Evolutionary conservation across 2,329 filamentous ascomycete genomes (phyloP), one percentile per base, ranked within the genome.

Genomic region (Botrytis paeoniae): DNA sequence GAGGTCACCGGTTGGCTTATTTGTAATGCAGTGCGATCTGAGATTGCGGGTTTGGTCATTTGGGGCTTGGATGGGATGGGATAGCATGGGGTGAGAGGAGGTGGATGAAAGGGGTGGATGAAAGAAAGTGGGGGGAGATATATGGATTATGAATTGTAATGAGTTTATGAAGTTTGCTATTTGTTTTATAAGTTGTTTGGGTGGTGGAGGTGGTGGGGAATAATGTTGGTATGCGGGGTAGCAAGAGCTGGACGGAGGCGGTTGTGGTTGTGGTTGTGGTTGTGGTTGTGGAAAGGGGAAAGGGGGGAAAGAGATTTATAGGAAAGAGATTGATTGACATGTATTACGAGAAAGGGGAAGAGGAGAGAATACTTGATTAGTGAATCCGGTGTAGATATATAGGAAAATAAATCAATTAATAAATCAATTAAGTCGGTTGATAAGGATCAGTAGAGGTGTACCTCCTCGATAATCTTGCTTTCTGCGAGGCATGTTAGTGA

Each of bases 141-240:
- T 39, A 35, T 39, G 22, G 25, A 29, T 66, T 51, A 68, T 57
- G 65, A 68, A 57, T 68, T 68, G 57, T 57, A 8, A 68, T 57
- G 65, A 68, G 3, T 7, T 68, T 68, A 68, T 68, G 65, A 68
- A 41, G 51, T 29, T 29, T 57, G 22, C 5, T 39, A 6, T 68
- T 68, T 35, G 35, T 29, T 68, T 68, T 54, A 22, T 68, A 45
- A 37, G n/a, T 54, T 35, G 8, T 39, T 66, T 68, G n/a, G 48
- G 37, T 39, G 18, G 48, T 41, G 51, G n/a, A 18, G 35, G 35
- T 39, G 35, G 48, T 41, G 51, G 14, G 51, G 14, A 1, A 7
- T 57, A 29, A 57, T 57, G 5, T 32, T 29, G 7, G 29, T 14
- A 16, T 54, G 14, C 12, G 14, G 51, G 48, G 25, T 48, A 0